Evolutionary conservation across 2,329 filamentous ascomycete genomes (phyloP), one percentile per base, ranked within the genome.

Genomic region (Blastomyces gilchristii): DNA sequence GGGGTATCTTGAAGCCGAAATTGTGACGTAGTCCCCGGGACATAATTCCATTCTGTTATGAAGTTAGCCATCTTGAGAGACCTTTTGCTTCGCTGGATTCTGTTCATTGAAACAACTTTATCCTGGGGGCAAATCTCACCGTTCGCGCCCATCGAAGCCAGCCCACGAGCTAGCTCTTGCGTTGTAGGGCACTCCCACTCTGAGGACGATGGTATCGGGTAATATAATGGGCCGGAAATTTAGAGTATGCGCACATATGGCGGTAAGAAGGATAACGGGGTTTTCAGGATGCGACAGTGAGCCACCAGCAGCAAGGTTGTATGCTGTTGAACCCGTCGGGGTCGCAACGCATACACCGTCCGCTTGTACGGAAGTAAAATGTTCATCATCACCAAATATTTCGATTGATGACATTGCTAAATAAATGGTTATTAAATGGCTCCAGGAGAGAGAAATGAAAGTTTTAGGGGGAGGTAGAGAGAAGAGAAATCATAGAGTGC

Each of bases 331-430:
- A 2, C 94, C 94, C 0, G 94, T 99, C 0, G 94, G 94, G 0
- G 93, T 97, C 67, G 89, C 91, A 63, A 97, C 87, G 49, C 97
- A 87, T 74, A 99, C 94, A 58, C 94, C 94, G 74, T 99, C 94
- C 0, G 92, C 93, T 16, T 96, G 92, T 0, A 91, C 92, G 73
- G 96, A 91, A 1, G 94, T 99, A 58, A 99, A 80, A 70, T 93
- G 94, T 63, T 91, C 86, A 43, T 90, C 88, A 69, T 92, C 92
- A 64, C 97, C 88, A 71, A 87, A 94, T 58, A 99, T 90, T 71
- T 96, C 91, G 68, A 99, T 91, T 61, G 86, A 87, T 12, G 90
- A 94, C 90, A 99, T 93, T 62, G 91, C 88, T 91, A 68, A 9
- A 31, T 25, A 28, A 58, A 34, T 8, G 22, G 25, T 37, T 25